A percentile compares a stretch with the other conserved stretches of the same genome.
Evolutionary conservation across 2,329 filamentous ascomycete species (phyloP).

Genomic region (Fusarium phyllophilum): DNA sequence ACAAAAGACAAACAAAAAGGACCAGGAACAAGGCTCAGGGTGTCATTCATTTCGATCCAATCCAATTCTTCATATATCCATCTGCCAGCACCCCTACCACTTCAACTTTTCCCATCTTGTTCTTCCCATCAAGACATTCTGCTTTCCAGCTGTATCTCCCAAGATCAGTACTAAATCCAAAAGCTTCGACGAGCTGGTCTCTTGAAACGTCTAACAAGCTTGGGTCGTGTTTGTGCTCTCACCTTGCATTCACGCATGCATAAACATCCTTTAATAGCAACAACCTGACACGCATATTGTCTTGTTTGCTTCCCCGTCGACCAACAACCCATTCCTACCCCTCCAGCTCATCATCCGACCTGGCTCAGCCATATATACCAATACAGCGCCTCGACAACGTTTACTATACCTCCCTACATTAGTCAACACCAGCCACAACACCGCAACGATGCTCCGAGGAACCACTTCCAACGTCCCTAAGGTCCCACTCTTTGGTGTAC

Average conservation of each 20-base stretch:
- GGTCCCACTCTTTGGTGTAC: constrained; percentile 40
- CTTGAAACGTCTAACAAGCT: constrained; percentile 25
- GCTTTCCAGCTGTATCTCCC: not conserved
- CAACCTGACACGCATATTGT: constrained; percentile 34
- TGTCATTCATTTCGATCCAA: constrained; percentile 21
- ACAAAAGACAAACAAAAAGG: constrained; percentile 5
- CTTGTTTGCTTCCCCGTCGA: constrained; percentile 19
- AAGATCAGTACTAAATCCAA: not conserved
- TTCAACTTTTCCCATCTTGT: constrained; percentile 2
- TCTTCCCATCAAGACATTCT: not conserved
- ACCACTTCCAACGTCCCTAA: constrained; percentile 31
- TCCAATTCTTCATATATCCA: constrained; percentile 24
- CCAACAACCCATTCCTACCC: constrained; percentile 17
- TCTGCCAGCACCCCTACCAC: constrained; percentile 24
- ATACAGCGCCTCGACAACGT: not conserved
- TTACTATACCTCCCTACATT: not conserved
- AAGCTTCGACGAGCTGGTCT: constrained; percentile 32
- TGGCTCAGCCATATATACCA: not conserved
- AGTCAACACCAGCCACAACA: not conserved
- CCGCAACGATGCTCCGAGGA: constrained; percentile 36
- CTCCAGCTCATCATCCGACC: constrained; percentile 17
- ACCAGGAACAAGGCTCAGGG: constrained; percentile 17
- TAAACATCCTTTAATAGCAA: constrained; percentile 26
- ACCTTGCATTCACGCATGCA: constrained; percentile 18
- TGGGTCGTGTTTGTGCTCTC: constrained; percentile 26